Conservation (phyloP, 2,329 filamentous ascomycete species). For the Domatiomyces globalis region DNA sequence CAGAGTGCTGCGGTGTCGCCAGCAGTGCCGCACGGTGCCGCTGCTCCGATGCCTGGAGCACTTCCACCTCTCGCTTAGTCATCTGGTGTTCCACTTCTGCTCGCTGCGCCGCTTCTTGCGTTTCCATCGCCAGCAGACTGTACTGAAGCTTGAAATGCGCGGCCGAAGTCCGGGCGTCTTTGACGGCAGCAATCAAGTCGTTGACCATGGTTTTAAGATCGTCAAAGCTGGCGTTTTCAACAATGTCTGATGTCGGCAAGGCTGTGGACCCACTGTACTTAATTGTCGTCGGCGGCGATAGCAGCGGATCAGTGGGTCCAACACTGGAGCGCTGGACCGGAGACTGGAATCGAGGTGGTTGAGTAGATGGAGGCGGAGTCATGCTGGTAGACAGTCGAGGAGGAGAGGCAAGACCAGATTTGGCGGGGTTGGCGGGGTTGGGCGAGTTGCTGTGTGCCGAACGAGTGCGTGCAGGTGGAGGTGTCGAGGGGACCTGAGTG, state of each 20-base stretch:
- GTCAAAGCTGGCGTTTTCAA: constrained; percentile 37
- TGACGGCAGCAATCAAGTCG: constrained; percentile 40
- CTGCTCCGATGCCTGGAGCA: constrained; percentile 60
- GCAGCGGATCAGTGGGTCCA: constrained; percentile 4
- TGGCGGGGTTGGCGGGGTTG: constrained; percentile 4
- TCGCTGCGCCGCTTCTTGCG: constrained; percentile 68
- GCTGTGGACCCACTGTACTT: constrained; percentile 31
- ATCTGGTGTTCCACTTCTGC: constrained; percentile 86
- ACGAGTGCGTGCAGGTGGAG: constrained; percentile 10
- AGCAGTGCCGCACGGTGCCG: constrained; percentile 34
- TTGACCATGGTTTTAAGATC: constrained; percentile 42
- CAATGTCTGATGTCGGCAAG: constrained; percentile 36
- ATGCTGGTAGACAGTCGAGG: constrained; percentile 13
- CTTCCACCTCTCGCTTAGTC: constrained; percentile 75
- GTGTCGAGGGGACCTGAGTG: constrained; percentile 9
- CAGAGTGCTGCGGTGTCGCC: constrained; percentile 22
- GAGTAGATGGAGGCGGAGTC: constrained; percentile 16
- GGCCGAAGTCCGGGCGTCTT: constrained; percentile 63
- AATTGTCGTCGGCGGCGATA: constrained; percentile 35
- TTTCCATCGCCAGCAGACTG: constrained; percentile 69
- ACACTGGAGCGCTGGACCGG: constrained; percentile 6
- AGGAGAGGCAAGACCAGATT: constrained; percentile 12
- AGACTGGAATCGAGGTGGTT: constrained; percentile 14
- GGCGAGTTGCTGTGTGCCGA: constrained; percentile 10
- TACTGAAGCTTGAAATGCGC: constrained; percentile 87